A percentile compares a stretch with the other conserved stretches of the same genome.
Conservation (phyloP, 495 filamentous ascomycete species). For the Aspergillus bridgeri region DNA sequence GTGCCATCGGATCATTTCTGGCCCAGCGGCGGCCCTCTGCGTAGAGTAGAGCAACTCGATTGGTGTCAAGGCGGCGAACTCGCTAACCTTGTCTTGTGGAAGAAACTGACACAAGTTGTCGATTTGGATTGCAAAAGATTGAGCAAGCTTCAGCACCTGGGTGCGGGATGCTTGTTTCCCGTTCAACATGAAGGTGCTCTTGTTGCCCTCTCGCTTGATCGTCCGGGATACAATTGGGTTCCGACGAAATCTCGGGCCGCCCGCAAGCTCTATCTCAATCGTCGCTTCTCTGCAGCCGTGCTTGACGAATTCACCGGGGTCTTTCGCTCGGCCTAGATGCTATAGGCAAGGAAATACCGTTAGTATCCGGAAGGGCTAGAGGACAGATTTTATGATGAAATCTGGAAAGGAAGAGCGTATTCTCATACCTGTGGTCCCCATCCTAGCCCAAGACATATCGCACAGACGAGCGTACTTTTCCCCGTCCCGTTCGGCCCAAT, state of each 20-base stretch:
- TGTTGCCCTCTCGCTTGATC: conserved; percentile 80
- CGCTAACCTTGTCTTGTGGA: conserved; percentile 92
- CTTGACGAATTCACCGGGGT: conserved; percentile 88
- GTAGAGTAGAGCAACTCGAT: conserved; percentile 85
- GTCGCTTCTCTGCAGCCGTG: conserved; percentile 72
- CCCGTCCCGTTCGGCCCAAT: conserved; percentile 98
- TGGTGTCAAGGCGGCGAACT: conserved; percentile 82
- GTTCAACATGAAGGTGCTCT: conserved; percentile 68
- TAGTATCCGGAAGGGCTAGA: not conserved
- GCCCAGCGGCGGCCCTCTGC: conserved; percentile 77
- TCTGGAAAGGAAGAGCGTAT: not conserved
- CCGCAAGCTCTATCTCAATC: conserved; percentile 85
- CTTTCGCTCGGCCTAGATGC: conserved; percentile 83
- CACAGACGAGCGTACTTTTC: conserved; percentile 96
- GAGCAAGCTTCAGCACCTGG: conserved; percentile 60
- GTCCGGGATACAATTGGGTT: conserved; percentile 73
- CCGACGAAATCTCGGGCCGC: conserved; percentile 37
- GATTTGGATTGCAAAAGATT: conserved; percentile 78
- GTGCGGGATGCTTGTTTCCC: conserved; percentile 53
- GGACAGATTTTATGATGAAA: too few relatives aligned
- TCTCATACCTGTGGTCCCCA: conserved; percentile 63
- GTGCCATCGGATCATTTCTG: conserved; percentile 78
- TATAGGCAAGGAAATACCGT: conserved; percentile 21
- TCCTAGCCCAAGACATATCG: conserved; percentile 90
- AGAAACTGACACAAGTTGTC: conserved; percentile 98